Evolutionary conservation across 129 eudicot species (phyloP).

Genomic region (Helianthus tuberosus): DNA sequence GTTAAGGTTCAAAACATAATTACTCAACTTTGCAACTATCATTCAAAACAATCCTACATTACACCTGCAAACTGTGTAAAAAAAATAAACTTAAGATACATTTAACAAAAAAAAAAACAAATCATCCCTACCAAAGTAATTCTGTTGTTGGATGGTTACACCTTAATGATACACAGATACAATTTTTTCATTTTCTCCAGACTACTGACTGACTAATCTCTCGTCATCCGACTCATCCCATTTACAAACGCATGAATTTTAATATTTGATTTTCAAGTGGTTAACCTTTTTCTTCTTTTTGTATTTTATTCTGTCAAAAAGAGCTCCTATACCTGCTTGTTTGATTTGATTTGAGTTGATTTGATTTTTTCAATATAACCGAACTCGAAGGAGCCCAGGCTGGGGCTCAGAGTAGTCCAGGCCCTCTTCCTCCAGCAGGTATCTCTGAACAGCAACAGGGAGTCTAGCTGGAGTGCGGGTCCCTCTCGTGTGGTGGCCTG

Average conservation of each 20-base stretch:
- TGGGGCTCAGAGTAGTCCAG: slow-evolving; percentile 87
- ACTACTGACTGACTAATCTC: slow-evolving; percentile 36
- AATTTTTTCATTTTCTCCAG: slow-evolving; percentile 33
- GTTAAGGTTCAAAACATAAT: no score
- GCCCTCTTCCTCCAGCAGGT: slow-evolving; percentile 89
- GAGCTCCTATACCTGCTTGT: slow-evolving; percentile 50
- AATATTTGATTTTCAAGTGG: slow-evolving; percentile 22
- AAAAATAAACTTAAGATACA: slow-evolving; percentile 33
- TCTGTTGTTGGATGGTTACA: slow-evolving; percentile 34
- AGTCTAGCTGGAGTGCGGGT: slow-evolving; percentile 83
- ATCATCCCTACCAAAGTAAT: slow-evolving; percentile 40
- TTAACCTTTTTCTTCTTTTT: slow-evolving; percentile 18
- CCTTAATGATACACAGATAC: slow-evolving; percentile 44
- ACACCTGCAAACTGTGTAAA: slow-evolving; percentile 37
- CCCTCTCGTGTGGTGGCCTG: slow-evolving; percentile 90
- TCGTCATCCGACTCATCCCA: slow-evolving; percentile 55
- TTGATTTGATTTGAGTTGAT: background rate
- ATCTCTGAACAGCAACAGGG: slow-evolving; percentile 79
- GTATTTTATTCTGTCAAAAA: slow-evolving; percentile 55
- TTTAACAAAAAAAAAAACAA: slow-evolving; percentile 31
- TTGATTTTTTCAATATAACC: slow-evolving; percentile 56
- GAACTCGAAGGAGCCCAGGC: slow-evolving; percentile 87
- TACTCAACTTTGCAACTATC: slow-evolving; percentile 25
- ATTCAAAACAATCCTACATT: slow-evolving; percentile 34
- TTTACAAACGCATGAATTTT: slow-evolving; percentile 60